Conservation (phyloP, 140 eudicot species). For the Ambrosia hybrid region DNA sequence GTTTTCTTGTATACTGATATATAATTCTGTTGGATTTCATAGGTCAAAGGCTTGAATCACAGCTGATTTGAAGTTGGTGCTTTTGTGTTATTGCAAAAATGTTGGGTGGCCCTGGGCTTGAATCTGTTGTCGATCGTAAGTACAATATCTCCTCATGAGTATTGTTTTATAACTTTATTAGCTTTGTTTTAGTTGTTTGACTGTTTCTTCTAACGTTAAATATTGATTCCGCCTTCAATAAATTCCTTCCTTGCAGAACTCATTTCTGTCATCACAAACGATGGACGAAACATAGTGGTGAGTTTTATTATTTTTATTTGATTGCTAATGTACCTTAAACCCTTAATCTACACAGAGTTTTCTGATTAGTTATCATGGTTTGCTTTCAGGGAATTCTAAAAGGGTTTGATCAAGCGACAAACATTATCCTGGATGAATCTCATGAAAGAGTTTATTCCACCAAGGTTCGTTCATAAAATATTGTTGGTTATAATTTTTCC, state of each 20-base stretch:
- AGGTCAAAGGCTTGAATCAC: conserved; percentile 19
- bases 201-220: background rate
- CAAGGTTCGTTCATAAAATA: conserved; percentile 45
- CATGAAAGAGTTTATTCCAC: conserved; percentile 97
- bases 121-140: conserved; percentile 60
- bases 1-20: background rate
- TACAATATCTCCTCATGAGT: background rate
- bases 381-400: conserved; percentile 64
- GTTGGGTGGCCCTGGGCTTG: conserved; percentile 58
- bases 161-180: background rate
- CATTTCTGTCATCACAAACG: conserved; percentile 87
- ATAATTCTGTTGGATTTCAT: conserved; percentile 15
- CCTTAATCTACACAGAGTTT: background rate
- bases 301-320: conserved; percentile 17
- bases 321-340: background rate
- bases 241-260: conserved; percentile 46
- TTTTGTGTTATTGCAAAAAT: conserved; percentile 24
- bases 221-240: background rate
- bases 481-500: no score
- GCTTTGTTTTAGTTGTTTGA: background rate
- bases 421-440: conserved; percentile 93
- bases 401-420: conserved; percentile 95
- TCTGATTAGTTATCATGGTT: conserved; percentile 13
- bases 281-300: conserved; percentile 95
- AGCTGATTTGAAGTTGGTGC: conserved; percentile 1